Evolutionary conservation across 768 basidiomycete species (phyloP).

Genomic region (Pleurotus sapidus): DNA sequence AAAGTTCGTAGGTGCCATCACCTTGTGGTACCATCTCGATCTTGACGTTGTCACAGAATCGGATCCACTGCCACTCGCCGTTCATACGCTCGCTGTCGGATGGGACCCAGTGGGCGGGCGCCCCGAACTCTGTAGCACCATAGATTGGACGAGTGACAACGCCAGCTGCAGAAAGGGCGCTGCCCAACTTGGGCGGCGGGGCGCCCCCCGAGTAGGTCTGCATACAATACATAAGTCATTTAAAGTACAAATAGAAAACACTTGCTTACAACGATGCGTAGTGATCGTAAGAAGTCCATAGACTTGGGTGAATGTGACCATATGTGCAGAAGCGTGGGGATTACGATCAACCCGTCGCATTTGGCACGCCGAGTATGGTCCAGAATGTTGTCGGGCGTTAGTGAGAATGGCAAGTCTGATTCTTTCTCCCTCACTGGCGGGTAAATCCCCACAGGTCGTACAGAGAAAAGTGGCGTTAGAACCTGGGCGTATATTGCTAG

Average conservation of each 20-base stretch:
- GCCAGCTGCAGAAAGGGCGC: conserved; percentile 28
- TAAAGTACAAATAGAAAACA: background rate
- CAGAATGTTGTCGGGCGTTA: conserved; percentile 37
- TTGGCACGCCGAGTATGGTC: conserved; percentile 25
- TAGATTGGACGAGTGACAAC: conserved; percentile 30
- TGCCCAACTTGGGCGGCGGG: conserved; percentile 31
- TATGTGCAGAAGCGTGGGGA: conserved; percentile 36
- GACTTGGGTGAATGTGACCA: conserved; percentile 28
- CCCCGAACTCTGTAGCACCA: conserved; percentile 36
- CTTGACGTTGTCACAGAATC: conserved; percentile 15
- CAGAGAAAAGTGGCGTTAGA: conserved; percentile 21
- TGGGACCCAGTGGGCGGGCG: conserved; percentile 14
- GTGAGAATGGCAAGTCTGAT: conserved; percentile 27
- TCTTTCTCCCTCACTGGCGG: conserved; percentile 24
- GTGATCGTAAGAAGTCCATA: conserved; percentile 20
- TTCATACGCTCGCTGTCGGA: conserved; percentile 12
- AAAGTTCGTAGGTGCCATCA: conserved; percentile 29
- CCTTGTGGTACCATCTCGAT: conserved; percentile 27
- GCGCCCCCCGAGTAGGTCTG: conserved; percentile 35
- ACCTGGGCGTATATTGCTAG: conserved; percentile 29
- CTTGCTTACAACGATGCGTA: conserved; percentile 20
- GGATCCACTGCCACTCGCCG: conserved; percentile 29
- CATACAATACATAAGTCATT: background rate
- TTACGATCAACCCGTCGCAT: conserved; percentile 27
- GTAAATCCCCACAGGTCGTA: conserved; percentile 25